Evolutionary conservation across 2,329 filamentous ascomycete genomes (phyloP).

Genomic region (Fusarium sp.): DNA sequence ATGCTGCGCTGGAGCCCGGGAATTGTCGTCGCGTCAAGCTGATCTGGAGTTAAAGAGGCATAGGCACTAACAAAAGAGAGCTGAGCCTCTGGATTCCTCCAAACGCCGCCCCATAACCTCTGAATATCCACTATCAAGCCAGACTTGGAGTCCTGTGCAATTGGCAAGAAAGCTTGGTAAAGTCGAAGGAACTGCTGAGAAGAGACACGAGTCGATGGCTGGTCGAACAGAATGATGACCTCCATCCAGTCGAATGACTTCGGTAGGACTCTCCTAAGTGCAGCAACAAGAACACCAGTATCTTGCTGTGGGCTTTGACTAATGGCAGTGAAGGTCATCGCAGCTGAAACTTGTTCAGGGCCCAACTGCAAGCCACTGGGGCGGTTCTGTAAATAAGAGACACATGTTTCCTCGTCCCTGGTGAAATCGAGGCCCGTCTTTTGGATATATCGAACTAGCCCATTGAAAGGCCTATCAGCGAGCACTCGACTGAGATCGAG

Average conservation of each 20-base stretch:
- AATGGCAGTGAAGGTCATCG: conserved; percentile 72
- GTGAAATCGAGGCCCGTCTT: conserved; percentile 79
- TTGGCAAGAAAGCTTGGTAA: conserved; percentile 78
- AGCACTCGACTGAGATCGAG: conserved; percentile 74
- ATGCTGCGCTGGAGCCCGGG: conserved; percentile 83
- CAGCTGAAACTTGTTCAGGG: conserved; percentile 83
- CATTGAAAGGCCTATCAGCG: conserved; percentile 63
- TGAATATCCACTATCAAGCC: conserved; percentile 76
- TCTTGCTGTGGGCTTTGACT: conserved; percentile 64
- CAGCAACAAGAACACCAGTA: conserved; percentile 65
- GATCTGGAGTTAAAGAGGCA: conserved; percentile 74
- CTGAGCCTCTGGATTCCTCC: conserved; percentile 87
- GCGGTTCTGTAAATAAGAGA: conserved; percentile 61
- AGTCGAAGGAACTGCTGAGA: conserved; percentile 81
- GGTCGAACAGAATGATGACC: conserved; percentile 82
- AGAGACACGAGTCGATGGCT: conserved; percentile 77
- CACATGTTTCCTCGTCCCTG: conserved; percentile 73
- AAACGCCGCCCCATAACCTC: conserved; percentile 86
- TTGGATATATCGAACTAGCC: conserved; percentile 74
- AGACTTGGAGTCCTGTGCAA: conserved; percentile 63
- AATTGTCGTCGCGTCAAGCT: conserved; percentile 85
- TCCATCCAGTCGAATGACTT: conserved; percentile 73
- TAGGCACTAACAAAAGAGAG: conserved; percentile 94
- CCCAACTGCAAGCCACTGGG: conserved; percentile 68
- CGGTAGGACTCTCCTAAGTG: conserved; percentile 68